Conservation (phyloP, 2,329 filamentous ascomycete species). For the Aspergillus arachidicola region DNA sequence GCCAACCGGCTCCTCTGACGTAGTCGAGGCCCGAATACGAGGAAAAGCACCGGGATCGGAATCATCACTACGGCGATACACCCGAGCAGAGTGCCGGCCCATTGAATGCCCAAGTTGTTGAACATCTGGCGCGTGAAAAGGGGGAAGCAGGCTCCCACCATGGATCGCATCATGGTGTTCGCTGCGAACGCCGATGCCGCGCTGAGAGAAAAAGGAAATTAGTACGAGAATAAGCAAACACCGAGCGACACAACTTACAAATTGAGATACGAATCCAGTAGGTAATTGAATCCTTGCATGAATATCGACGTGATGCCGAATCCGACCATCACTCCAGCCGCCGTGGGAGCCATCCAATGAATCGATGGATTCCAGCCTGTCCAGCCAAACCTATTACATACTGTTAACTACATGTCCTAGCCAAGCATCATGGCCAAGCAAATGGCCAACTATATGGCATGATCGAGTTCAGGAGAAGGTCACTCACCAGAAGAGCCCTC, state of each 20-base stretch:
- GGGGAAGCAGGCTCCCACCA: constrained; percentile 24
- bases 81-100: constrained; percentile 22
- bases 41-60: constrained; percentile 24
- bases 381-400: constrained; percentile 28
- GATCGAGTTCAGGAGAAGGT: not conserved
- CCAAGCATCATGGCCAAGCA: not conserved
- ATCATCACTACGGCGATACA: constrained; percentile 27
- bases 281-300: constrained; percentile 27
- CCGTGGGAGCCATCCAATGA: constrained; percentile 28
- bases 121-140: constrained; percentile 27
- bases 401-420: not conserved
- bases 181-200: constrained; percentile 26
- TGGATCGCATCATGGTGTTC: constrained; percentile 28
- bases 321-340: constrained; percentile 23
- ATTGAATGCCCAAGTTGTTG: constrained; percentile 25
- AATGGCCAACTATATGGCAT: not conserved
- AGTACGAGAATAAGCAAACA: not conserved
- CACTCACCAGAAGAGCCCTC: constrained; percentile 20
- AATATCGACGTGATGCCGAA: constrained; percentile 29
- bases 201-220: constrained; percentile 6
- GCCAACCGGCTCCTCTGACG: constrained; percentile 21
- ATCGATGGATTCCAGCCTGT: constrained; percentile 21
- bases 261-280: constrained; percentile 23
- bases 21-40: constrained; percentile 18
- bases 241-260: constrained; percentile 16